These are phyloP conservation scores for Aspergillus bombycis DNA, from an alignment of 2,329 filamentous ascomycete genomes.

Conservation along the genomic window DNA sequence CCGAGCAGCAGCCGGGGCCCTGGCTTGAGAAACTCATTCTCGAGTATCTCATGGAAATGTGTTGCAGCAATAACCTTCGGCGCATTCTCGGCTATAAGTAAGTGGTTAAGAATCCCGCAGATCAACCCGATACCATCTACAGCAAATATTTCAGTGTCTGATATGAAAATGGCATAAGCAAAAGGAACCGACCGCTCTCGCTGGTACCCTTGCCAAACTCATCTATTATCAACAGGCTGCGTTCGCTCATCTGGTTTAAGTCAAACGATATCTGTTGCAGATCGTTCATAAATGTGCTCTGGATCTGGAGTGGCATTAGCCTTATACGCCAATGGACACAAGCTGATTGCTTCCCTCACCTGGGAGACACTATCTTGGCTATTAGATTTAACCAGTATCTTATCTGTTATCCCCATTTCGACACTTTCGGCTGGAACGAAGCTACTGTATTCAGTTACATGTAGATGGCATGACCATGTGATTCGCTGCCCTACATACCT, in stretches of 20 bases:
- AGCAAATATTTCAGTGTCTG: neutral
- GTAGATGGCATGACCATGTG: neutral
- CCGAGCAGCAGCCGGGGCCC: slow-evolving; percentile 55
- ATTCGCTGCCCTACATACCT: slow-evolving; percentile 37
- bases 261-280: slow-evolving; percentile 82
- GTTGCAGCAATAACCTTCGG: slow-evolving; percentile 66
- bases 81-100: slow-evolving; percentile 53
- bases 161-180: neutral
- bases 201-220: slow-evolving; percentile 81
- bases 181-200: slow-evolving; percentile 48
- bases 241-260: slow-evolving; percentile 71
- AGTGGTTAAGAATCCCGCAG: slow-evolving; percentile 62
- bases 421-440: slow-evolving; percentile 83
- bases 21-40: slow-evolving; percentile 55
- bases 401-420: slow-evolving; percentile 84
- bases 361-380: slow-evolving; percentile 71
- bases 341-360: slow-evolving; percentile 27
- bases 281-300: slow-evolving; percentile 77
- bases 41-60: slow-evolving; percentile 63
- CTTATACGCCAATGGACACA: neutral
- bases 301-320: slow-evolving; percentile 41
- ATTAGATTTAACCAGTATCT: slow-evolving; percentile 83
- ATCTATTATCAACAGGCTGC: slow-evolving; percentile 85
- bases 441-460: slow-evolving; percentile 48
- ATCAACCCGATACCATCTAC: slow-evolving; percentile 66